Evolutionary conservation across 2,329 filamentous ascomycete genomes (phyloP).

Genomic region (Nothophaeocryptopus gaeumannii): DNA sequence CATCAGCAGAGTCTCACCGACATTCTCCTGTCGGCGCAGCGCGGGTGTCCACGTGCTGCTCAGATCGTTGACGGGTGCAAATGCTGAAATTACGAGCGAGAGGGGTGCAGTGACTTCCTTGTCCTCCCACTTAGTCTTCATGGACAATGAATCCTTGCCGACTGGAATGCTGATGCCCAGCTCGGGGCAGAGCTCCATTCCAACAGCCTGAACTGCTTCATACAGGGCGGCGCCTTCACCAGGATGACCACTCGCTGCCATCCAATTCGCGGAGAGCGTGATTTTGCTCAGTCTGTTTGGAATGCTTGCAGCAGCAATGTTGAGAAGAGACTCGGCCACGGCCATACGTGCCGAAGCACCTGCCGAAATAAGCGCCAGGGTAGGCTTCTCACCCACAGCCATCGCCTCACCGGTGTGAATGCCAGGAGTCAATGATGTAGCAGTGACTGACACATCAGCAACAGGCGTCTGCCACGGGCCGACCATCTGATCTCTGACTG

Average conservation of each 20-base stretch:
- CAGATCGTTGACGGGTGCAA: conserved; percentile 78
- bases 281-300: conserved; percentile 73
- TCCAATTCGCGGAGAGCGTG: conserved; percentile 95
- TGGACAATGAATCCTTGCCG: conserved; percentile 96
- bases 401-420: conserved; percentile 88
- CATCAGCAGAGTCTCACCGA: conserved; percentile 83
- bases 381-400: conserved; percentile 92
- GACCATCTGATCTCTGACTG: conserved; percentile 89
- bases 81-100: conserved; percentile 86
- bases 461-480: conserved; percentile 95
- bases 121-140: conserved; percentile 92
- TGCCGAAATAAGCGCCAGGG: conserved; percentile 82
- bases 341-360: conserved; percentile 94
- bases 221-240: conserved; percentile 91
- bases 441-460: conserved; percentile 88
- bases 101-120: conserved; percentile 91
- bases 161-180: conserved; percentile 93
- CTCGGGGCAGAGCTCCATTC: conserved; percentile 84
- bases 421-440: conserved; percentile 71
- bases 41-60: conserved; percentile 91
- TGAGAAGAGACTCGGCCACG: conserved; percentile 89
- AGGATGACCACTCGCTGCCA: conserved; percentile 91
- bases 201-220: conserved; percentile 88
- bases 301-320: conserved; percentile 77
- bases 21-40: conserved; percentile 76